Conservation (phyloP, 768 basidiomycete species). For the Cantharellus anzutake region DNA sequence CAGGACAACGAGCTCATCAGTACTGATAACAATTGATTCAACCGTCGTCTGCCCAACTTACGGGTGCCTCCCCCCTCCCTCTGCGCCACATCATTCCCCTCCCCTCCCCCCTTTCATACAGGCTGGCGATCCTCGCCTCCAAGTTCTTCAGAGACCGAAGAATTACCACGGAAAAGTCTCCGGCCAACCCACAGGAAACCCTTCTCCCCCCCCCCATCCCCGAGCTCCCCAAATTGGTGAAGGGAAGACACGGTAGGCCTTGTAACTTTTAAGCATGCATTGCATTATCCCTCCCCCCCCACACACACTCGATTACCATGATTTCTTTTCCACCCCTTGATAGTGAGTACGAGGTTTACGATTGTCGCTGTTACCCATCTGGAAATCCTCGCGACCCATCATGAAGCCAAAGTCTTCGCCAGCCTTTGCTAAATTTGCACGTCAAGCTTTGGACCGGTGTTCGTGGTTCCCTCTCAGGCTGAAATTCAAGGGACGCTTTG, state of each 20-base stretch:
- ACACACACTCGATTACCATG: conserved; percentile 12
- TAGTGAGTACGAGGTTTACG: conserved; percentile 41
- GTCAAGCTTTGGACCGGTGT: background rate
- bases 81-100: conserved; percentile 23
- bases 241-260: conserved; percentile 30
- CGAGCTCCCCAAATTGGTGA: conserved; percentile 29
- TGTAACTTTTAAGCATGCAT: no score
- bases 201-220: conserved; percentile 46
- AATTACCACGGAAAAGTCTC: no score
- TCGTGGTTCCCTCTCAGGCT: conserved; percentile 15
- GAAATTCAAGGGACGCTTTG: conserved; percentile 30
- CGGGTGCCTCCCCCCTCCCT: no score
- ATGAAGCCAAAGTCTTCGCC: conserved; percentile 26
- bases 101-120: no score
- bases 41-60: no score
- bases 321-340: conserved; percentile 37
- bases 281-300: conserved; percentile 27
- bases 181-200: conserved; percentile 30
- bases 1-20: no score
- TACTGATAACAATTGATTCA: no score
- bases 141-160: no score
- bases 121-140: no score
- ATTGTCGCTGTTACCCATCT: conserved; percentile 25
- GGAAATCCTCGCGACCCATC: conserved; percentile 38
- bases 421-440: background rate